phyloP scores from a whole-genome alignment of 768 basidiomycete species.

The Lanmaoa rubissima region DNA sequence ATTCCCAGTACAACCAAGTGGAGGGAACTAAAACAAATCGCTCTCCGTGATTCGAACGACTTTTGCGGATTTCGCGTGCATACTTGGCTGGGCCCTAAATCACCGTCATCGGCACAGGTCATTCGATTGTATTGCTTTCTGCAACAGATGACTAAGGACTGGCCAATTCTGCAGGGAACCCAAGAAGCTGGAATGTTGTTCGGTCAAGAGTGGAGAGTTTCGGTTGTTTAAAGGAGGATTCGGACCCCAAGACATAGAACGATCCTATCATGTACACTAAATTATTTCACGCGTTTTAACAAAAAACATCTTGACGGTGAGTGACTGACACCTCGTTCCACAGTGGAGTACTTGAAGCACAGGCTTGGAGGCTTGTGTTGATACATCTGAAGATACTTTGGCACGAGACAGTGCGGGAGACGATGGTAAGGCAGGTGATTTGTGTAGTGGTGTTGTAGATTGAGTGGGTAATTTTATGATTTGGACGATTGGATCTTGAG shows the following conservation, averaged over 20 bases:
- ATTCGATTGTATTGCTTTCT: not conserved
- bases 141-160: conserved; percentile 21
- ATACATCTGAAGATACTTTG: not conserved
- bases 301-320: not conserved
- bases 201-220: conserved; percentile 63
- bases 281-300: not conserved
- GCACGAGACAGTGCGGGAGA: not conserved
- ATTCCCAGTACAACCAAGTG: conserved; percentile 60
- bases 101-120: conserved; percentile 1
- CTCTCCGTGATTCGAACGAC: conserved; percentile 44
- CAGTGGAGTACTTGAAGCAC: not conserved
- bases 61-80: conserved; percentile 38
- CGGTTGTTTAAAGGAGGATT: conserved; percentile 34
- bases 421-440: not conserved
- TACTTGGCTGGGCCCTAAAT: conserved; percentile 48
- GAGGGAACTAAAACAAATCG: conserved; percentile 53
- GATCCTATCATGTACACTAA: conserved; percentile 36
- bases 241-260: conserved; percentile 64
- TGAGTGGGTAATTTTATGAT: conserved; percentile 35
- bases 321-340: conserved; percentile 21
- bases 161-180: conserved; percentile 62
- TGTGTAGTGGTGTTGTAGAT: not conserved
- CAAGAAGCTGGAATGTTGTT: conserved; percentile 54
- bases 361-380: not conserved
- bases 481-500: conserved; percentile 78